These are phyloP conservation scores for Metschnikowia continentalis DNA, from an alignment of 805 yeast genomes.

Conservation along the genomic window DNA sequence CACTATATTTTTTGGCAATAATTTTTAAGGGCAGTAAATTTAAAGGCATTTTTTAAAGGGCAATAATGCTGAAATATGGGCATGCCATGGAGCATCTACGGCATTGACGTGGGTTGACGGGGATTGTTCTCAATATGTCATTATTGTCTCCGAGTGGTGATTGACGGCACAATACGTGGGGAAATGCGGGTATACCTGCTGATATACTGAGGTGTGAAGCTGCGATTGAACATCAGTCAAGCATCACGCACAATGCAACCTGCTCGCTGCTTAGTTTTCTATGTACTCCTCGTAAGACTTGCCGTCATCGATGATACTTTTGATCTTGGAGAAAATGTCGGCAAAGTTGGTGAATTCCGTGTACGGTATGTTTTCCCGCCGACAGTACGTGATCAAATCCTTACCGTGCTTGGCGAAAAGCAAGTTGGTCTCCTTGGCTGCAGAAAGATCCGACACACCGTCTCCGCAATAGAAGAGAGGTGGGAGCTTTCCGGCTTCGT, in stretches of 20 bases:
- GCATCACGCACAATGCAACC: not conserved
- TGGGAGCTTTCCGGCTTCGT: constrained; percentile 40
- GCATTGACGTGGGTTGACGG: no score
- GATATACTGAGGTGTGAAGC: not conserved
- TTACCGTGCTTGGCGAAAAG: constrained; percentile 91
- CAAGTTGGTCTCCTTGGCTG: constrained; percentile 92
- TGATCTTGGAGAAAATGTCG: constrained; percentile 65
- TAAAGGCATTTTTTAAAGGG: no score
- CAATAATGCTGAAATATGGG: no score
- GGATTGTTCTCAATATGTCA: no score
- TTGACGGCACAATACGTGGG: not conserved
- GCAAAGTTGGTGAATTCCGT: constrained; percentile 73
- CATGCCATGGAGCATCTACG: no score
- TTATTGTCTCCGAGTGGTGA: not conserved
- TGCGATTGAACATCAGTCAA: not conserved
- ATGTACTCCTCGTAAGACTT: constrained; percentile 16
- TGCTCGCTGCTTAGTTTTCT: constrained; percentile 11
- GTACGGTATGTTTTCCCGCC: constrained; percentile 75
- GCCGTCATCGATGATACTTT: constrained; percentile 42
- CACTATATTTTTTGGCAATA: no score
- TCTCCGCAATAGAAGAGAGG: constrained; percentile 91
- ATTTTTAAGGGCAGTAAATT: no score
- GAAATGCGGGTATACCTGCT: not conserved
- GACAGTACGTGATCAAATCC: constrained; percentile 83
- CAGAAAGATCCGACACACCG: constrained; percentile 92